Evolutionary conservation across 2,329 filamentous ascomycete species (phyloP).

Genomic region (Exophiala aquamarina): DNA sequence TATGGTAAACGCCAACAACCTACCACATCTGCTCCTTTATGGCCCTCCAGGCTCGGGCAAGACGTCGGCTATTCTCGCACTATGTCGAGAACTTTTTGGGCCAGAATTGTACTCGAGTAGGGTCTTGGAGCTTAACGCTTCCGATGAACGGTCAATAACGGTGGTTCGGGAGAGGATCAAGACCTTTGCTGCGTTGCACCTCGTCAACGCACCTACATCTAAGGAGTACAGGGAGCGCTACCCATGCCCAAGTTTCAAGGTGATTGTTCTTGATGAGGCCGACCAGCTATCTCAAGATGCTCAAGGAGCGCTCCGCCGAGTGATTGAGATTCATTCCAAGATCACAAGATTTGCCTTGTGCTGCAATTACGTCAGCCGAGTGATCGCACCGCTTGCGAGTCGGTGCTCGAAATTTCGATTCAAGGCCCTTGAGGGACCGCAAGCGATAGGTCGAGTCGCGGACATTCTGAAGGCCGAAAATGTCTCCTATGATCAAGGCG

Average conservation of each 20-base stretch:
- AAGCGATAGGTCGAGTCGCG: constrained; percentile 74
- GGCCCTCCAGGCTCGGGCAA: constrained; percentile 97
- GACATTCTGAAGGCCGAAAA: constrained; percentile 80
- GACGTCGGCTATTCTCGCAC: constrained; percentile 93
- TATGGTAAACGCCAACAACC: constrained; percentile 91
- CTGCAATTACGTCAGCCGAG: constrained; percentile 97
- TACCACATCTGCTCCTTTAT: constrained; percentile 99
- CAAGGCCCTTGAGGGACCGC: constrained; percentile 87
- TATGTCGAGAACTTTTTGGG: constrained; percentile 96
- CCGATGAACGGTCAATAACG: constrained; percentile 94
- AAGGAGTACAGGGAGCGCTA: constrained; percentile 60
- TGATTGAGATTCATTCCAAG: constrained; percentile 97
- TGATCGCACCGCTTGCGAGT: constrained; percentile 92
- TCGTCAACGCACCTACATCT: constrained; percentile 23
- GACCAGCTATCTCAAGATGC: constrained; percentile 99
- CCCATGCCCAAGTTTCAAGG: constrained; percentile 97
- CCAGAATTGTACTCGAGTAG: constrained; percentile 89
- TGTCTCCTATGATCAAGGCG: constrained; percentile 73
- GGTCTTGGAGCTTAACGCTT: constrained; percentile 98
- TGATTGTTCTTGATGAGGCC: constrained; percentile 92
- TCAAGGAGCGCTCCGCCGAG: constrained; percentile 85
- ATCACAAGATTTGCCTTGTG: constrained; percentile 97
- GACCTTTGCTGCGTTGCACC: constrained; percentile 72
- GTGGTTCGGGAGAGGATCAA: constrained; percentile 99
- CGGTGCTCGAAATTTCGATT: constrained; percentile 96